Percentiles rank a stretch among this genome's conserved stretches.
phyloP scores from a whole-genome alignment of 2,329 filamentous ascomycete species.

The Aspergillus fischeri region DNA sequence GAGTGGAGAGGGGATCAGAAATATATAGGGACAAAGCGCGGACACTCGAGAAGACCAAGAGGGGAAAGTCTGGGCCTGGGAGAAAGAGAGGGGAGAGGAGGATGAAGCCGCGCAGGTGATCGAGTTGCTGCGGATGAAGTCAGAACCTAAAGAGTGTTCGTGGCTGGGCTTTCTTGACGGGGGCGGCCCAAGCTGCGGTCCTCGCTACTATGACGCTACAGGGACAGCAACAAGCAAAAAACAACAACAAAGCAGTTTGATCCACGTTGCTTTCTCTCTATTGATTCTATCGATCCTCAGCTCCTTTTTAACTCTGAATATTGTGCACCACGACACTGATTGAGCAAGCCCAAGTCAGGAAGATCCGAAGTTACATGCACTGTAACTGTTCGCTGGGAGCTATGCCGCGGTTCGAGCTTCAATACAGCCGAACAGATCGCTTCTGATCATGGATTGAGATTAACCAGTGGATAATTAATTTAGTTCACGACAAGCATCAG shows the following conservation, averaged over 20 bases:
- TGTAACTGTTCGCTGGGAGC: not conserved
- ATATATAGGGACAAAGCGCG: conserved; percentile 6
- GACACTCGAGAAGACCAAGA: conserved; percentile 3
- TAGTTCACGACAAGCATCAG: not conserved
- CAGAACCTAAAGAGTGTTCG: not conserved
- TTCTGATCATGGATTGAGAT: not conserved
- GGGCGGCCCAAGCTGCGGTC: conserved; percentile 4
- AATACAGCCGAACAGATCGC: not conserved
- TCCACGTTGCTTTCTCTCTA: not conserved
- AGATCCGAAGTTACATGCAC: not conserved
- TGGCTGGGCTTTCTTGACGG: conserved; percentile 1
- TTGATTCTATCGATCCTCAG: not conserved
- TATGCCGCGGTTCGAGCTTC: not conserved
- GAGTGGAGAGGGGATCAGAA: conserved; percentile 4
- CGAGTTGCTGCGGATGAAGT: conserved; percentile 9
- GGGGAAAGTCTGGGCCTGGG: conserved; percentile 2
- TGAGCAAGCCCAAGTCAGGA: not conserved
- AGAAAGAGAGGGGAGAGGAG: conserved; percentile 1
- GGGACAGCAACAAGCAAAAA: not conserved
- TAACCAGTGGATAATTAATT: not conserved
- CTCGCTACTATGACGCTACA: not conserved
- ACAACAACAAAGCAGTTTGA: not conserved
- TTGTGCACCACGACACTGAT: not conserved
- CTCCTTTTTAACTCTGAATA: not conserved
- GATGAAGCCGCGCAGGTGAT: conserved; percentile 2